Percentiles rank a stretch among this genome's conserved stretches.
These are phyloP conservation scores for Achlya hypogyna DNA, from an alignment of 352 stramenopile genomes.

Conservation along the genomic window DNA sequence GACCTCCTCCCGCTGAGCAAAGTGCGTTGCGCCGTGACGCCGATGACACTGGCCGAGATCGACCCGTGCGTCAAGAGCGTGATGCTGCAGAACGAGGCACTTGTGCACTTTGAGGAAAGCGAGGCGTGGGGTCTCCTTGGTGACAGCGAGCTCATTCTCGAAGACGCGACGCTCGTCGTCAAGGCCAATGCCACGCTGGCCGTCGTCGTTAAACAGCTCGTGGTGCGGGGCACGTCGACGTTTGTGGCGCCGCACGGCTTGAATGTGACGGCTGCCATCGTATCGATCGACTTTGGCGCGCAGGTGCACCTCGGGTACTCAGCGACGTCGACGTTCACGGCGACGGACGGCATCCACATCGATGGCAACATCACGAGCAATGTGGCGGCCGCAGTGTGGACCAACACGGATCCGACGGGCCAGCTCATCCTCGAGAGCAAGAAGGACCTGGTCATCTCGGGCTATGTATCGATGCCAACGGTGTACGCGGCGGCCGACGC, in stretches of 20 bases:
- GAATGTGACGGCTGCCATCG: neutral
- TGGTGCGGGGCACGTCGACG: neutral
- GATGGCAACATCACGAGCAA: slow-evolving; percentile 16
- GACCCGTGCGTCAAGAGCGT: slow-evolving; percentile 5
- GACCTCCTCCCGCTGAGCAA: neutral
- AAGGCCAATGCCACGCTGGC: neutral
- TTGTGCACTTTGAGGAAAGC: slow-evolving; percentile 8
- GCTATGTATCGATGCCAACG: slow-evolving; percentile 35
- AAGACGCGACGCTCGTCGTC: slow-evolving; percentile 8
- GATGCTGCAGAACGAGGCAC: slow-evolving; percentile 1
- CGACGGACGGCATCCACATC: slow-evolving; percentile 2
- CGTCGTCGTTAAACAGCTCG: slow-evolving; percentile 7
- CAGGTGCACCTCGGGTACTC: neutral
- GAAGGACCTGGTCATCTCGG: slow-evolving; percentile 42
- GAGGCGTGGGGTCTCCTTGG: slow-evolving; percentile 3
- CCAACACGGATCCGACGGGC: slow-evolving; percentile 2
- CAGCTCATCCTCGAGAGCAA: slow-evolving; percentile 26
- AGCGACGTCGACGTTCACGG: neutral
- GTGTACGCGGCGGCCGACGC: slow-evolving; percentile 42
- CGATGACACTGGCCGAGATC: neutral
- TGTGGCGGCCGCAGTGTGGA: neutral
- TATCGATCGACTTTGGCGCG: slow-evolving; percentile 13
- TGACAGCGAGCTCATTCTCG: slow-evolving; percentile 4
- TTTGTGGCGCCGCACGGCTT: neutral
- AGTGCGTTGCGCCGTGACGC: neutral